phyloP scores from a whole-genome alignment of 192 early-diverging fungal genomes.

The Phlyctochytrium bullatum region DNA sequence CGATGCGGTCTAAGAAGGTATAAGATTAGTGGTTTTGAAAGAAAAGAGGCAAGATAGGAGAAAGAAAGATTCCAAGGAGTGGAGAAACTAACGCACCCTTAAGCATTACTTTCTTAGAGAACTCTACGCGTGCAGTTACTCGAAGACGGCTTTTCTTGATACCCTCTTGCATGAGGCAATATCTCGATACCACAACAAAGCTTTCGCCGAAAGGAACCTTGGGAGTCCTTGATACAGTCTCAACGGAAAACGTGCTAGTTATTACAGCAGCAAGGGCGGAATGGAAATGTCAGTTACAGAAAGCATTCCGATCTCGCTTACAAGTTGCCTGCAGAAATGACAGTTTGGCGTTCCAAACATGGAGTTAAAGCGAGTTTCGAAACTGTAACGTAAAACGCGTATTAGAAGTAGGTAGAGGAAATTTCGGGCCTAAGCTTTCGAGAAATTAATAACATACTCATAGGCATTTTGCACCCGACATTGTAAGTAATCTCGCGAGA shows the following conservation, averaged over 20 bases:
- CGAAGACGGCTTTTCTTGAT: conserved; percentile 1
- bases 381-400: neutral
- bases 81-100: no score
- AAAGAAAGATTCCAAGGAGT: no score
- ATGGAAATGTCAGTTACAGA: no score
- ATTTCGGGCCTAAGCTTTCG: no score
- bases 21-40: no score
- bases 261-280: no score
- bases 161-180: conserved; percentile 14
- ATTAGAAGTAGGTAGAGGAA: neutral
- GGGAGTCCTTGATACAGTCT: neutral
- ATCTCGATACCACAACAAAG: neutral
- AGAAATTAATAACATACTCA: neutral
- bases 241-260: neutral
- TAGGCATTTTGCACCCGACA: neutral
- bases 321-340: conserved; percentile 5
- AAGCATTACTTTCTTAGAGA: neutral
- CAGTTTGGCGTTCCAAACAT: conserved; percentile 10
- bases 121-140: conserved; percentile 1
- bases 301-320: no score
- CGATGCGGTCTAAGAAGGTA: conserved; percentile 1
- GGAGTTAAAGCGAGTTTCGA: neutral
- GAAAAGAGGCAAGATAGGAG: no score
- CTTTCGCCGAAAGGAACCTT: neutral
- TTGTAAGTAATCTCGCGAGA: neutral